Conservation (phyloP, 116 monocot genomes). For the Iris pallida region DNA sequence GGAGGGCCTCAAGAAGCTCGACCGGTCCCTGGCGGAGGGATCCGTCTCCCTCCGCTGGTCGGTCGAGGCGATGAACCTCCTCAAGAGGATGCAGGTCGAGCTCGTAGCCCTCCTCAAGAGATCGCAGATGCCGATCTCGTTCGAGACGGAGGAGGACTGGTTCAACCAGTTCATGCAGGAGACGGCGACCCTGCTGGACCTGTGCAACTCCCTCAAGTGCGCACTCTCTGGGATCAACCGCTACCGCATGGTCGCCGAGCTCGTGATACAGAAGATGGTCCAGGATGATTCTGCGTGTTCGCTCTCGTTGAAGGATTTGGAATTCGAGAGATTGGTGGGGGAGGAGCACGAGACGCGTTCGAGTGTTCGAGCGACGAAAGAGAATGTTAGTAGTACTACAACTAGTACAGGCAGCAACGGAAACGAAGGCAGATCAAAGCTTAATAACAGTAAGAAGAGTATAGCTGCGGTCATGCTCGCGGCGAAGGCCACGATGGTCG, state of each 20-base stretch:
- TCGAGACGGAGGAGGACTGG: slow-evolving; percentile 32
- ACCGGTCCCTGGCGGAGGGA: slow-evolving; percentile 28
- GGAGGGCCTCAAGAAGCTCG: slow-evolving; percentile 33
- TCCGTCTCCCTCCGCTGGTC: slow-evolving; percentile 48
- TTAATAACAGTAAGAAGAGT: slow-evolving; percentile 3
- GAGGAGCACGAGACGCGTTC: neutral
- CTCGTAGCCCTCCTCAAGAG: slow-evolving; percentile 36
- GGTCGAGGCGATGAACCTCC: slow-evolving; percentile 31
- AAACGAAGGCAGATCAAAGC: neutral
- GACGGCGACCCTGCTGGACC: slow-evolving; percentile 38
- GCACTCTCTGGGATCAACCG: slow-evolving; percentile 29
- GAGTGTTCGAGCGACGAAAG: neutral
- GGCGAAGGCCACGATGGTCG: slow-evolving; percentile 16
- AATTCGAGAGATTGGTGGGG: neutral
- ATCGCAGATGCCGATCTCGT: slow-evolving; percentile 20
- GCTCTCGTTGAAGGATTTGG: neutral
- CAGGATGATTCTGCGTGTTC: neutral
- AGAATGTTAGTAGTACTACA: slow-evolving; percentile 13
- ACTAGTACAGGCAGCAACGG: neutral
- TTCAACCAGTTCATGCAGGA: slow-evolving; percentile 61
- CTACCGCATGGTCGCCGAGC: slow-evolving; percentile 38
- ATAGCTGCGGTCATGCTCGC: slow-evolving; percentile 15
- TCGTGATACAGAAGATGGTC: slow-evolving; percentile 10
- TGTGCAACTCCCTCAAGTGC: slow-evolving; percentile 52
- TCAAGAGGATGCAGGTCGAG: slow-evolving; percentile 42